These are phyloP conservation scores for Priceomyces haplophilus DNA, from an alignment of 805 yeast species.

Conservation along the genomic window DNA sequence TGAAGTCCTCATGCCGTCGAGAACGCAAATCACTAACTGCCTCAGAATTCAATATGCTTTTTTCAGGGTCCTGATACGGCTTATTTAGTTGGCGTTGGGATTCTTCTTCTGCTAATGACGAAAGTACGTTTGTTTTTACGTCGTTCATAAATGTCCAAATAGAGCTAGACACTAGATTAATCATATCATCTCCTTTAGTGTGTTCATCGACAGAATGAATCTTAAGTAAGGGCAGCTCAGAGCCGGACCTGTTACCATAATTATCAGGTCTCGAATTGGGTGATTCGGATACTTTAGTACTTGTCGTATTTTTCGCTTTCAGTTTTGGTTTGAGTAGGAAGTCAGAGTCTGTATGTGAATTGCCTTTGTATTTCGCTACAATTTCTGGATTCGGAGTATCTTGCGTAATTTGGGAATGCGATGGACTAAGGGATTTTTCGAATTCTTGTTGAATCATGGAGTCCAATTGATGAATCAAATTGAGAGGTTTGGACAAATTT, in stretches of 20 bases:
- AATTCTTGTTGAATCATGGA: constrained; percentile 62
- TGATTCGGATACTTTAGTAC: neutral
- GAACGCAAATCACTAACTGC: too few relatives aligned
- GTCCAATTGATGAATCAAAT: constrained; percentile 65
- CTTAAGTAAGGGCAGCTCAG: neutral
- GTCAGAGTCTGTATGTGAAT: constrained; percentile 1
- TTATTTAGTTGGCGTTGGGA: neutral
- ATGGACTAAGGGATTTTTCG: constrained; percentile 41
- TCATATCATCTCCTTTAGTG: constrained; percentile 29
- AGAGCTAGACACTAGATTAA: constrained; percentile 39
- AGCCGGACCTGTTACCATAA: neutral
- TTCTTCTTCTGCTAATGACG: constrained; percentile 22
- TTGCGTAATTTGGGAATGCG: too few relatives aligned
- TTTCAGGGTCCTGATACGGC: neutral
- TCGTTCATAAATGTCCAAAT: constrained; percentile 45
- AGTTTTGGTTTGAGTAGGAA: neutral
- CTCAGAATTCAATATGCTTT: too few relatives aligned
- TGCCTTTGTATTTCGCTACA: neutral
- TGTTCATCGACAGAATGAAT: neutral
- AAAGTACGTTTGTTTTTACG: constrained; percentile 33
- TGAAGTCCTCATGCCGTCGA: too few relatives aligned
- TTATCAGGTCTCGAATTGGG: neutral
- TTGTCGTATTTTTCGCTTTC: neutral
- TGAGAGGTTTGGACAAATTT: constrained; percentile 51
- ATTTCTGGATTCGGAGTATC: neutral